These are phyloP conservation scores for Dicorynia guianensis DNA, from an alignment of 306 rosid species.

Conservation along the genomic window DNA sequence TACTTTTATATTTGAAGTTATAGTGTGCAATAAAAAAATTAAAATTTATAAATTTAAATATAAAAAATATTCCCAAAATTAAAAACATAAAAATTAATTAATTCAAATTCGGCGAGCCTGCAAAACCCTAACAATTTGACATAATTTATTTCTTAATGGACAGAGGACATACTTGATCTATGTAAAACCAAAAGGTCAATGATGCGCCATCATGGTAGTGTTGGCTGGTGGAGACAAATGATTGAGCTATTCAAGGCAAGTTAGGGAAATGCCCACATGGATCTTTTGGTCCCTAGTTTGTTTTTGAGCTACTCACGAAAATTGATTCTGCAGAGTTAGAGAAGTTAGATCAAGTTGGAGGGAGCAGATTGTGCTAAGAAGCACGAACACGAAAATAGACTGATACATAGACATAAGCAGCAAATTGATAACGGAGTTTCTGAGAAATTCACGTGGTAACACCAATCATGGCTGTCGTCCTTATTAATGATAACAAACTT, in stretches of 20 bases:
- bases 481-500: slow-evolving; percentile 12
- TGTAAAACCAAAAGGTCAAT: slow-evolving; percentile 53
- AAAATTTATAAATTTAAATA: too few species aligned
- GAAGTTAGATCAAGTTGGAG: neutral
- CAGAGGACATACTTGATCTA: slow-evolving; percentile 44
- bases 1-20: too few species aligned
- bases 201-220: slow-evolving; percentile 34
- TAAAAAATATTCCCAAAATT: too few species aligned
- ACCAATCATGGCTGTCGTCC: slow-evolving; percentile 21
- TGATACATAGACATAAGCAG: too few species aligned
- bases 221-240: slow-evolving; percentile 26
- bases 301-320: slow-evolving; percentile 4
- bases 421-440: neutral
- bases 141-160: slow-evolving; percentile 34
- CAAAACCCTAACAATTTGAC: slow-evolving; percentile 32
- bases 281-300: slow-evolving; percentile 13
- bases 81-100: too few species aligned
- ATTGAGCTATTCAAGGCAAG: slow-evolving; percentile 32
- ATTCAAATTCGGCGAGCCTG: too few species aligned
- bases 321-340: neutral
- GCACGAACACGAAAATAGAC: neutral
- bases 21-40: too few species aligned
- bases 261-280: slow-evolving; percentile 27
- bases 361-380: slow-evolving; percentile 6
- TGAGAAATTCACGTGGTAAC: slow-evolving; percentile 25